Evolutionary conservation across 176 grass and related monocot genomes (phyloP).

Genomic region (Avena insularis): DNA sequence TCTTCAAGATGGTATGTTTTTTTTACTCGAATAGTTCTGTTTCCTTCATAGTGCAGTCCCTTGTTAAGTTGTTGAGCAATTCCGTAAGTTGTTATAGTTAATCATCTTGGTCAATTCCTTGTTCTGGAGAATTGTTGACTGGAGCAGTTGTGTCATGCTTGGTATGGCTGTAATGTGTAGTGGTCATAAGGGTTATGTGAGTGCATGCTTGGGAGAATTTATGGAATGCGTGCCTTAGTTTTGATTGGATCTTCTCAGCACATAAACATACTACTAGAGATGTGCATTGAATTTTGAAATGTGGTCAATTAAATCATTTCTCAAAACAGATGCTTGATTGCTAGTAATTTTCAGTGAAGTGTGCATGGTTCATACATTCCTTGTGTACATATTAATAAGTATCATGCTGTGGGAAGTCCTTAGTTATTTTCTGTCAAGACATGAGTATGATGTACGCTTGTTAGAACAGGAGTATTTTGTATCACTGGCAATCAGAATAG

Average conservation of each 20-base stretch:
- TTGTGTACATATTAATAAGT: too few species aligned
- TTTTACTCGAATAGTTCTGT: not conserved
- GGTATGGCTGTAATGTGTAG: too few species aligned
- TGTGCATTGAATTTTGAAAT: not conserved
- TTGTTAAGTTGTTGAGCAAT: too few species aligned
- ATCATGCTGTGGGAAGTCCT: not conserved
- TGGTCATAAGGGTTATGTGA: too few species aligned
- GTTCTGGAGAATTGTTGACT: not conserved
- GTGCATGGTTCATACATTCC: not conserved
- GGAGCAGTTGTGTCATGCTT: not conserved
- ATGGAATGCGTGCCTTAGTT: too few species aligned
- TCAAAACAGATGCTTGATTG: not conserved
- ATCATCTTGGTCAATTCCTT: not conserved
- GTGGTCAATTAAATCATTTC: not conserved
- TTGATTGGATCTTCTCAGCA: too few species aligned
- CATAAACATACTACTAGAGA: too few species aligned
- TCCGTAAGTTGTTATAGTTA: not conserved
- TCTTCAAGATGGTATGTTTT: constrained; percentile 87
- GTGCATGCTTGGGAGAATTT: too few species aligned
- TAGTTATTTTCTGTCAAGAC: not conserved
- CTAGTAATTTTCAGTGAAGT: not conserved
- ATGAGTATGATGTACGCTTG: not conserved
- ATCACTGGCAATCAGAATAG: too few species aligned
- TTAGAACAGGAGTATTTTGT: not conserved
- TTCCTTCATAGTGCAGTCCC: not conserved